Conservation (phyloP, 306 rosid genomes). For the Dryas alaskensis region DNA sequence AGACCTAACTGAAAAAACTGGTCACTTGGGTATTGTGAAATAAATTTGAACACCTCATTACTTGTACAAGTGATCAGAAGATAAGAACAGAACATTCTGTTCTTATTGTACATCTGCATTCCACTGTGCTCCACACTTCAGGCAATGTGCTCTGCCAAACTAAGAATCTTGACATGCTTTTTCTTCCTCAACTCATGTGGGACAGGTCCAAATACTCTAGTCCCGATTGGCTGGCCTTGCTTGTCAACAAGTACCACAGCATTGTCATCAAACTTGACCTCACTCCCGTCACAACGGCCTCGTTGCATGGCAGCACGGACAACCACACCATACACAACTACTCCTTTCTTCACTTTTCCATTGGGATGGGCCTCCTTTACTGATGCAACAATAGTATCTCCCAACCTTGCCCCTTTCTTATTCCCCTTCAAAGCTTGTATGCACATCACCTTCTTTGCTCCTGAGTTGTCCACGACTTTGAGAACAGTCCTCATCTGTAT, state of each 20-base stretch:
- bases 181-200: constrained; percentile 86
- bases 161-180: constrained; percentile 88
- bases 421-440: constrained; percentile 81
- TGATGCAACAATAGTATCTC: constrained; percentile 85
- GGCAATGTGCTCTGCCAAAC: constrained; percentile 81
- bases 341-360: constrained; percentile 76
- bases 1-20: background rate
- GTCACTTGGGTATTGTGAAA: background rate
- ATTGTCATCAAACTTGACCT: constrained; percentile 85
- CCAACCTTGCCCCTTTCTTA: constrained; percentile 86
- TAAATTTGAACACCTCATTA: background rate
- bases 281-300: constrained; percentile 87
- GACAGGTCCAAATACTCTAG: constrained; percentile 87
- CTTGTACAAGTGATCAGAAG: background rate
- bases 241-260: constrained; percentile 84
- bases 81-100: background rate
- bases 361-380: constrained; percentile 92
- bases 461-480: constrained; percentile 86
- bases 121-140: constrained; percentile 15
- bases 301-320: constrained; percentile 72
- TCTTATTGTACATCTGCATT: constrained; percentile 6
- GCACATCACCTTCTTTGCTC: constrained; percentile 92
- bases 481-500: constrained; percentile 92
- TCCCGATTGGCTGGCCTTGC: constrained; percentile 93
- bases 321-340: constrained; percentile 63